Conservation (phyloP, 306 rosid genomes). For the Cercis canadensis region DNA sequence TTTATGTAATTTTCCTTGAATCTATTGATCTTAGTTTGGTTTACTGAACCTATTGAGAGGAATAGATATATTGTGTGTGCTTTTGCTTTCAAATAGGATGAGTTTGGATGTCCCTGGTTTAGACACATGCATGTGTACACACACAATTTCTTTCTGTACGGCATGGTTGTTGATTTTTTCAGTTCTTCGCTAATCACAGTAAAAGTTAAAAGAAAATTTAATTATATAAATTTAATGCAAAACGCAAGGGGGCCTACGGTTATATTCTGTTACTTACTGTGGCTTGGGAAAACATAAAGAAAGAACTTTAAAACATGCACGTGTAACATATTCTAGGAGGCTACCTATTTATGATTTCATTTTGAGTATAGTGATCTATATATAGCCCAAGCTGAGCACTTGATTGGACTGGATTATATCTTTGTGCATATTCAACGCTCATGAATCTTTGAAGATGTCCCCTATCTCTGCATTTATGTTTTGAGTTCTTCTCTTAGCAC, state of each 20-base stretch:
- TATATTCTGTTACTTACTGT: not conserved
- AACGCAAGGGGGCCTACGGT: not conserved
- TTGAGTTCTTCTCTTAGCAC: not conserved
- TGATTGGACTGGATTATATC: not conserved
- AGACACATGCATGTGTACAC: too few species aligned
- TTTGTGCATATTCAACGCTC: not conserved
- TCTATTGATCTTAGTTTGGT: not conserved
- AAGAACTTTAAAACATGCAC: not conserved
- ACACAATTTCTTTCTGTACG: too few species aligned
- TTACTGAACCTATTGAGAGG: not conserved
- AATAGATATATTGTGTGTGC: not conserved
- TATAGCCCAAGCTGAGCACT: not conserved
- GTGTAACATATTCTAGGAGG: not conserved
- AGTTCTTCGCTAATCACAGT: not conserved
- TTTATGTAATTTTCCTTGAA: not conserved
- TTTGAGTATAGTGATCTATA: not conserved
- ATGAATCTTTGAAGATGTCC: not conserved
- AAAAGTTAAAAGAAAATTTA: not conserved
- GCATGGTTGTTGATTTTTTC: not conserved
- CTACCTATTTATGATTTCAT: not conserved
- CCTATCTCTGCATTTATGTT: not conserved
- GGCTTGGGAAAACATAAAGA: not conserved
- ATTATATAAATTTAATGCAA: too few species aligned
- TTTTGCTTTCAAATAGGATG: not conserved
- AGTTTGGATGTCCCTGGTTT: too few species aligned